phyloP scores from a whole-genome alignment of 768 basidiomycete species.

The Mycena albidolilacea region DNA sequence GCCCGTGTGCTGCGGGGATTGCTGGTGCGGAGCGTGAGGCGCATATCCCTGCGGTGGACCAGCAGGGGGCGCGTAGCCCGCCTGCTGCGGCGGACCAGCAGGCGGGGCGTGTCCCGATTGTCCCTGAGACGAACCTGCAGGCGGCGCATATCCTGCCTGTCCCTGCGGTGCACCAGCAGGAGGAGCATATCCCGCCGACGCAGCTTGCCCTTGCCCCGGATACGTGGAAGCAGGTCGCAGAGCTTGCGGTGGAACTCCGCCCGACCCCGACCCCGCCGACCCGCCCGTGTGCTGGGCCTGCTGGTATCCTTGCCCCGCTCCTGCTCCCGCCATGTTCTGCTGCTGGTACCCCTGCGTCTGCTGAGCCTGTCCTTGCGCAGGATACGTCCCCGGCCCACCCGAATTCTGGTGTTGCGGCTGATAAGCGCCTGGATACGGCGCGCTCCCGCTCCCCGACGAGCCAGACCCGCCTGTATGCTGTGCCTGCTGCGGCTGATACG shows the following conservation, averaged over 20 bases:
- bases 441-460: background rate
- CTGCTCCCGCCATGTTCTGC: background rate
- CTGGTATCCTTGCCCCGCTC: slow-evolving; percentile 10
- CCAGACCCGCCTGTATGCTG: slow-evolving; percentile 17
- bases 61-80: background rate
- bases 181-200: background rate
- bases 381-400: slow-evolving; percentile 6
- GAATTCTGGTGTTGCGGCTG: slow-evolving; percentile 4
- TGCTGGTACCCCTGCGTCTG: background rate
- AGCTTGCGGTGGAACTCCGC: slow-evolving; percentile 23
- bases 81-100: background rate
- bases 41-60: background rate
- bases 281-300: slow-evolving; percentile 32
- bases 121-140: background rate
- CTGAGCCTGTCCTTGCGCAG: background rate
- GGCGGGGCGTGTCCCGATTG: background rate
- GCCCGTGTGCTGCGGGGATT: slow-evolving; percentile 19
- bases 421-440: background rate
- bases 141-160: background rate
- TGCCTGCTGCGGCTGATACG: slow-evolving; percentile 38
- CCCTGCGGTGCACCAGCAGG: background rate
- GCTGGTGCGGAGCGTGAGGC: background rate
- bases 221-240: background rate
- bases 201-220: background rate
- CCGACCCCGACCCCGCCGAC: slow-evolving; percentile 8